phyloP scores from a whole-genome alignment of 495 filamentous ascomycete genomes.

The Lasiosphaeria ovina region DNA sequence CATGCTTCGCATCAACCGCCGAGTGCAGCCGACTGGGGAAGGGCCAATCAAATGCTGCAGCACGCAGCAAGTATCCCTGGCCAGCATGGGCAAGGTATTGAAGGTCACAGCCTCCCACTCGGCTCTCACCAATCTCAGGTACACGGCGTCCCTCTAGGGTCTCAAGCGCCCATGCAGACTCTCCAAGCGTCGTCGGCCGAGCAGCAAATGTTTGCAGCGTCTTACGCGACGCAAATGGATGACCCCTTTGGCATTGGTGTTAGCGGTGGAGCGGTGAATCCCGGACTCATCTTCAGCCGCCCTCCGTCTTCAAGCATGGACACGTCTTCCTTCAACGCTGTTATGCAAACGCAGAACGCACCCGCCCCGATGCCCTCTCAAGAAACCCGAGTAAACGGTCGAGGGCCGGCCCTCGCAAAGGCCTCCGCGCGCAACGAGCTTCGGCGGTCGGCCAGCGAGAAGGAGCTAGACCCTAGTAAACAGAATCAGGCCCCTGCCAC shows the following conservation, averaged over 20 bases:
- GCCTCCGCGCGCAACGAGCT: slow-evolving; percentile 32
- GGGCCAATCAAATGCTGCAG: slow-evolving; percentile 46
- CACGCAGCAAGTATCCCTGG: slow-evolving; percentile 31
- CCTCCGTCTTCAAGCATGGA: slow-evolving; percentile 46
- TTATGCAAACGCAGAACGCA: slow-evolving; percentile 30
- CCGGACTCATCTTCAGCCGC: slow-evolving; percentile 47
- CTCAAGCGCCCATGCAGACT: slow-evolving; percentile 38
- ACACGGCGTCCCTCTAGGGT: slow-evolving; percentile 35
- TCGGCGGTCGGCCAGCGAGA: slow-evolving; percentile 44
- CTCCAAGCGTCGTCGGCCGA: slow-evolving; percentile 38
- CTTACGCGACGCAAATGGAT: slow-evolving; percentile 39
- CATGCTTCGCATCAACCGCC: slow-evolving; percentile 34
- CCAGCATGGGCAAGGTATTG: slow-evolving; percentile 29
- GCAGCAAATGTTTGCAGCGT: slow-evolving; percentile 37
- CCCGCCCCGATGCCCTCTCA: slow-evolving; percentile 27
- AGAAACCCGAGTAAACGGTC: slow-evolving; percentile 9
- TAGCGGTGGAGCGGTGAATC: slow-evolving; percentile 39
- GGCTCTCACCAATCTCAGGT: too few species aligned
- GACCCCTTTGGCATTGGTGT: slow-evolving; percentile 42
- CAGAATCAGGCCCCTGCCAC: slow-evolving; percentile 49
- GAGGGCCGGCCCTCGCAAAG: slow-evolving; percentile 24
- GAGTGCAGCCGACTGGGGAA: slow-evolving; percentile 51
- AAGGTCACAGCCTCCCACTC: too few species aligned
- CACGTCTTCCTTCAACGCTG: slow-evolving; percentile 29
- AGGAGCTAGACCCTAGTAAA: slow-evolving; percentile 35